Conservation (phyloP, 2,329 filamentous ascomycete genomes). For the Magnaporthales sp. region DNA sequence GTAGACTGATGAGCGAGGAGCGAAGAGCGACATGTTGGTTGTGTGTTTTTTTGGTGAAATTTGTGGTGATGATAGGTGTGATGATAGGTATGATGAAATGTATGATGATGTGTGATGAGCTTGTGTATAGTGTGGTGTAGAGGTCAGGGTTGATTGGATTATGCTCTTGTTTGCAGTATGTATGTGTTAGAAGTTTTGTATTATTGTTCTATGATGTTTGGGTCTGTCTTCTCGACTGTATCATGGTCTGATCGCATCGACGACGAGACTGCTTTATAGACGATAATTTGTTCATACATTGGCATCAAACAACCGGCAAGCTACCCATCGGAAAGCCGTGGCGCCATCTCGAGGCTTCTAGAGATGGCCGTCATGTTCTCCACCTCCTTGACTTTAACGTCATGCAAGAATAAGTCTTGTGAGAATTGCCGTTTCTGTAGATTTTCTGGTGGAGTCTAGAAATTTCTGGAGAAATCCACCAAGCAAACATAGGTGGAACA, state of each 20-base stretch:
- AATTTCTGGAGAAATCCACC: not conserved
- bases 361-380: not conserved
- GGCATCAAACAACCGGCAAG: not conserved
- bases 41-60: not conserved
- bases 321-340: not conserved
- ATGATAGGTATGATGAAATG: not conserved
- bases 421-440: not conserved
- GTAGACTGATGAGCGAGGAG: slow-evolving; percentile 29
- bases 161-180: not conserved
- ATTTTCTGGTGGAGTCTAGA: not conserved
- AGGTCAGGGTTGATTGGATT: not conserved
- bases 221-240: not conserved
- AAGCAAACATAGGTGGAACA: not conserved
- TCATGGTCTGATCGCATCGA: not conserved
- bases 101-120: not conserved
- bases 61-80: not conserved
- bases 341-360: not conserved
- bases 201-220: not conserved
- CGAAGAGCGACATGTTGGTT: slow-evolving; percentile 52
- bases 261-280: not conserved
- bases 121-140: too few relatives aligned
- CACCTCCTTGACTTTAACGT: not conserved
- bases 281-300: not conserved
- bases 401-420: not conserved
- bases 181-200: not conserved